These are phyloP conservation scores for Leptographium lundbergii DNA, from an alignment of 2,329 filamentous ascomycete species.

Conservation along the genomic window DNA sequence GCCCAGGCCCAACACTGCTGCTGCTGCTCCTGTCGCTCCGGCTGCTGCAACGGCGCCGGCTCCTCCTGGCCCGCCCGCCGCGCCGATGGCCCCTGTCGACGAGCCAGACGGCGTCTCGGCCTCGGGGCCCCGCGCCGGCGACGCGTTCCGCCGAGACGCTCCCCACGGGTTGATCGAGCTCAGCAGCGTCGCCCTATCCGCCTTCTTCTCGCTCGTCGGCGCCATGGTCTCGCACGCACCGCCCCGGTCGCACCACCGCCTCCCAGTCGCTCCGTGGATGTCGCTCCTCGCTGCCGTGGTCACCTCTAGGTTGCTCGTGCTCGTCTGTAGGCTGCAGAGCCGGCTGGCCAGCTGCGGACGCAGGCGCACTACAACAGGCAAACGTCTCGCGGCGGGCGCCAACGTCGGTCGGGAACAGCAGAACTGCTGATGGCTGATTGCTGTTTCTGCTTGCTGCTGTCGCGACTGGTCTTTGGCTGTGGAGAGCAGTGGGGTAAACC, in stretches of 20 bases:
- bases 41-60: constrained; percentile 15
- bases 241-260: not conserved
- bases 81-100: not conserved
- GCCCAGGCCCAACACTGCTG: constrained; percentile 23
- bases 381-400: not conserved
- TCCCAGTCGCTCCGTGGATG: not conserved
- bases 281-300: no score
- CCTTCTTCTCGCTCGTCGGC: constrained; percentile 31
- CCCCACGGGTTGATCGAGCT: constrained; percentile 52
- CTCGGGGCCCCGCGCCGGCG: not conserved
- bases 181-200: constrained; percentile 43
- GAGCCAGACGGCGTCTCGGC: not conserved
- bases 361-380: not conserved
- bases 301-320: no score
- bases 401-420: not conserved
- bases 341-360: not conserved
- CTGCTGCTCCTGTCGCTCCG: constrained; percentile 38
- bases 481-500: no score
- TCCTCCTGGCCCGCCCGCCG: not conserved
- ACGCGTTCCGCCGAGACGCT: constrained; percentile 22
- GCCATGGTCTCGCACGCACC: constrained; percentile 18
- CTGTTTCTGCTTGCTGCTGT: not conserved
- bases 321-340: not conserved
- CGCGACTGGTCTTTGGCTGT: no score
- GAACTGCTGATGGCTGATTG: not conserved